Conservation (phyloP, 2,329 filamentous ascomycete genomes). For the Pseudogymnoascus sp. region DNA sequence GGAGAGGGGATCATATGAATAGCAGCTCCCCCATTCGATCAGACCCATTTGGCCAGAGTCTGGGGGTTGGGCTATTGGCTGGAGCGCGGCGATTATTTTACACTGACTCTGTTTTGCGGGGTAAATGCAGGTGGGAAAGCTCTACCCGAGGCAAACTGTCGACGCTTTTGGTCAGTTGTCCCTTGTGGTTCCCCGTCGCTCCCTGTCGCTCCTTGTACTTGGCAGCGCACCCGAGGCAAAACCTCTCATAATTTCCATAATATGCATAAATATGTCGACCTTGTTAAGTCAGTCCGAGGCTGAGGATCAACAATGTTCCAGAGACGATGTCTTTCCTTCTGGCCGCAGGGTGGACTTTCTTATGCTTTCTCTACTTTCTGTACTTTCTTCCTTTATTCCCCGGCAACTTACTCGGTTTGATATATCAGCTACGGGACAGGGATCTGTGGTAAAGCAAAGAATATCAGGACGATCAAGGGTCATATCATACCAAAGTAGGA, state of each 20-base stretch:
- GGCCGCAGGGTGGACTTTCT: background rate
- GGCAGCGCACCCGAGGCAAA: background rate
- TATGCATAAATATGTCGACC: background rate
- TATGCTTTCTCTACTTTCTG: background rate
- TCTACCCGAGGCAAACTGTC: conserved; percentile 4
- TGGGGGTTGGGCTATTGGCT: background rate
- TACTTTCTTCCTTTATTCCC: background rate
- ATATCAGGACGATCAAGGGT: background rate
- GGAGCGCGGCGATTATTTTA: background rate
- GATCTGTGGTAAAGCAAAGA: background rate
- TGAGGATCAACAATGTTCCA: background rate
- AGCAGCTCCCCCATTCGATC: background rate
- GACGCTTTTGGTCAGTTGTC: background rate
- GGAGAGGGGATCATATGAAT: background rate
- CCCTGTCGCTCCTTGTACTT: background rate
- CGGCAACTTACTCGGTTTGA: background rate
- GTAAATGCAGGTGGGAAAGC: background rate
- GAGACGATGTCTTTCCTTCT: background rate
- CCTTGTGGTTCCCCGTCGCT: background rate
- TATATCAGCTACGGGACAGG: background rate
- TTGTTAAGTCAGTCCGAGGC: background rate
- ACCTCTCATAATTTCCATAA: background rate
- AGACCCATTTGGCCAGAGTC: background rate
- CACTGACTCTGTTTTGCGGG: background rate
- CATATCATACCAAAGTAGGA: background rate